Base-by-base conservation (phyloP, 352 stramenopile species). In the Thalassiosira ordinaria region DNA sequence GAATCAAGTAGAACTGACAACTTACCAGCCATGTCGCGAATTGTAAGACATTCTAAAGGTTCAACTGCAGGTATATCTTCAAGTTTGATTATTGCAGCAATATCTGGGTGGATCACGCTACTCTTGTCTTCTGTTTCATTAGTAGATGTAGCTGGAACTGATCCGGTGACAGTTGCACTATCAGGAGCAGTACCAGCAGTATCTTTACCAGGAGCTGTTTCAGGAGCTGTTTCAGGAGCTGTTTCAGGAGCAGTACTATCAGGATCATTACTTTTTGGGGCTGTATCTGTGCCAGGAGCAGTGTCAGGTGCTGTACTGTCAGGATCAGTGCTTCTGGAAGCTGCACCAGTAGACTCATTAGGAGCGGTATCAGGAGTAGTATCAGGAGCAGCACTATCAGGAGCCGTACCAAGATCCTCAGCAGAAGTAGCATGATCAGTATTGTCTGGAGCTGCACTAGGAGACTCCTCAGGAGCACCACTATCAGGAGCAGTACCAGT, bases 31-130 rank as follows among this genome's bases (percentile, higher is more conserved):
- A 74, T 69, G 35, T 79, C 75, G 26, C 75, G 66, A 65, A 75
- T 18, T 18, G 75, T 72, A 11, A 78, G 67, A 16, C 31, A 26
- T 27, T 84, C 67, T 27, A 84, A 51, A 47, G 75, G 75, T 13
- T 74, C 44, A 14, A 78, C 75, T 56, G 62, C 37, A 24, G 75
- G 75, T 71, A 84, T 78, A 18, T 74, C 46, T 78, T 84, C 75
- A 53, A 84, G 75, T 72, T 72, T 84, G 46, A 84, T 84, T 33
- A 84, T 66, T 27, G 74, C 75, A 33, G 67, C 67, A 35, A 84
- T 33, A 13, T 59, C 63, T 22, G 75, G 75, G 56, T 84, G 60
- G 20, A 84, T 78, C 0, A 74, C 51, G 39, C 26, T 60, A 55
- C 35, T 66, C 18, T 59, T 57, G 55, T 79, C 70, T n/a, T 56